These are phyloP conservation scores for Veloporphyrellus conicus DNA, from an alignment of 1,284 basidiomycete species.

Conservation along the genomic window DNA sequence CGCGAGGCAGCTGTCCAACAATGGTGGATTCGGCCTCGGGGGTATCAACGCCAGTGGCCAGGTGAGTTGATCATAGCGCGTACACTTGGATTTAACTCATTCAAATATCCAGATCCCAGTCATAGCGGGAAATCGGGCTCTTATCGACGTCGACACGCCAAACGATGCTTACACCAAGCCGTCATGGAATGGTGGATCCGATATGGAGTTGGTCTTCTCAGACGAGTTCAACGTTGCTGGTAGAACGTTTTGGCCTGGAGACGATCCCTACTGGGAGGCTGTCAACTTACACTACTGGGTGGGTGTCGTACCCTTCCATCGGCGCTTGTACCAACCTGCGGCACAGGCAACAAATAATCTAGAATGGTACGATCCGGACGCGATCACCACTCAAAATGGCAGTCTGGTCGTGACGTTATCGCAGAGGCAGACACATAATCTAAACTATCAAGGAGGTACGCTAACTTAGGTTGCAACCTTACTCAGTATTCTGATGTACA, in stretches of 20 bases:
- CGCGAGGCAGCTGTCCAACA: conserved; percentile 30
- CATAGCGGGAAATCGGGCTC: conserved; percentile 51
- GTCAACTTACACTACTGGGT: conserved; percentile 58
- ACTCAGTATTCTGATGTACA: conserved; percentile 8
- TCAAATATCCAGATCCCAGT: conserved; percentile 40
- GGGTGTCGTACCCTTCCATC: conserved; percentile 21
- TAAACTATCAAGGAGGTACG: conserved; percentile 59
- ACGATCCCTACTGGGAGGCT: conserved; percentile 77
- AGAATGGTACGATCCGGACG: conserved; percentile 67
- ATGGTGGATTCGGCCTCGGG: conserved; percentile 61
- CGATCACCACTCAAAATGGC: conserved; percentile 64
- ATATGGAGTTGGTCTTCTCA: conserved; percentile 61
- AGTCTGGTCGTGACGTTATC: conserved; percentile 63
- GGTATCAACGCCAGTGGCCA: conserved; percentile 74
- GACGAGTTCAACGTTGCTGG: conserved; percentile 78
- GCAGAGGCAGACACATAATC: conserved; percentile 47
- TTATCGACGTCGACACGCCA: conserved; percentile 69
- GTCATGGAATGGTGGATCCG: conserved; percentile 48
- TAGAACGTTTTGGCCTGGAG: conserved; percentile 65
- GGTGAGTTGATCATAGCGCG: conserved; percentile 27
- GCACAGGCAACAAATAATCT: conserved; percentile 44
- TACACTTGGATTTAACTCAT: conserved; percentile 28
- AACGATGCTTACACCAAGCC: conserved; percentile 45
- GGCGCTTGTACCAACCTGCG: conserved; percentile 38
- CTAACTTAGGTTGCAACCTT: neutral